A percentile compares a stretch with the other conserved stretches of the same genome.
These are phyloP conservation scores for Paraphaeosphaeria sporulosa DNA, from an alignment of 2,329 filamentous ascomycete genomes.

Conservation along the genomic window DNA sequence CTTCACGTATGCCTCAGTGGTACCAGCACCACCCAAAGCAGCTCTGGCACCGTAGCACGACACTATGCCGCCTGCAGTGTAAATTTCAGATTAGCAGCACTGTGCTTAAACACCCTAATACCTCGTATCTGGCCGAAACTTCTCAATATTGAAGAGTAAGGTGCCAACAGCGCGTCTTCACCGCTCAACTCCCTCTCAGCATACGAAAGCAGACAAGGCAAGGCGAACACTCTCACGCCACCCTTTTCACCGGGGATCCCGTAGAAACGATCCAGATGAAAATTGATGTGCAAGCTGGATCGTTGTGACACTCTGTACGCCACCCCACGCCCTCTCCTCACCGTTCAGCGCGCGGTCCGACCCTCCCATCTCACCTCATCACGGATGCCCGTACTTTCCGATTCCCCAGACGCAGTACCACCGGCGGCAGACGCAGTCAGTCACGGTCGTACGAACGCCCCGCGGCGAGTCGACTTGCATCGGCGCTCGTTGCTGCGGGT, in stretches of 20 bases:
- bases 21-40: background rate
- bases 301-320: too few species aligned
- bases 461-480: too few species aligned
- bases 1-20: background rate
- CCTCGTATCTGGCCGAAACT: background rate
- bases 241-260: too few species aligned
- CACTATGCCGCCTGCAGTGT: background rate
- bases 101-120: slow-evolving; percentile 18
- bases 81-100: background rate
- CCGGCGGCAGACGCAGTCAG: background rate
- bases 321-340: slow-evolving; percentile 5
- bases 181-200: slow-evolving; percentile 21
- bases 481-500: background rate
- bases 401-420: background rate
- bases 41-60: slow-evolving; percentile 2
- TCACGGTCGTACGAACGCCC: background rate
- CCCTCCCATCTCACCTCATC: background rate
- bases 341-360: slow-evolving; percentile 4
- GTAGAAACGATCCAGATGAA: too few species aligned
- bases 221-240: background rate
- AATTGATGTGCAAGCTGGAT: too few species aligned
- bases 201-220: too few species aligned
- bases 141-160: background rate
- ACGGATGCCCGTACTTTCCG: background rate
- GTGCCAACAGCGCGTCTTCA: slow-evolving; percentile 18